Percentiles rank a stretch among this genome's conserved stretches.
These are phyloP conservation scores for Apostasia shenzhenica DNA, from an alignment of 106 monocot genomes.

Conservation along the genomic window DNA sequence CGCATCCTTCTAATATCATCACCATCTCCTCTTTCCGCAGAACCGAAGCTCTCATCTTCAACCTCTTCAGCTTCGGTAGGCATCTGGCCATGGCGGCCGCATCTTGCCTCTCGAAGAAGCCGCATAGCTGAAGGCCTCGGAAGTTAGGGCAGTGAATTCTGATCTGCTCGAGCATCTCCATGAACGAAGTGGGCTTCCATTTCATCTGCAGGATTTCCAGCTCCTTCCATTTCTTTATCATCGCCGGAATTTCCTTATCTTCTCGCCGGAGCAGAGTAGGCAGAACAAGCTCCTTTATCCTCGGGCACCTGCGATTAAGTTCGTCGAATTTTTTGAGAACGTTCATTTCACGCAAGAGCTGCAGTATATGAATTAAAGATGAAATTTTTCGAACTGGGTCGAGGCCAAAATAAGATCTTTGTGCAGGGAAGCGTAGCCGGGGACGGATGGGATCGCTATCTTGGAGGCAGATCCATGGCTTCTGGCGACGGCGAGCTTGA, in stretches of 20 bases:
- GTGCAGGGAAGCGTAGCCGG: background rate
- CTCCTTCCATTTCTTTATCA: background rate
- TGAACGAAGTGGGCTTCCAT: too few species aligned
- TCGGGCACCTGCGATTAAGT: slow-evolving; percentile 1
- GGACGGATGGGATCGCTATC: background rate
- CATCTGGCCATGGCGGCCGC: too few species aligned
- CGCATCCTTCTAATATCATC: too few species aligned
- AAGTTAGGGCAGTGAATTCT: too few species aligned
- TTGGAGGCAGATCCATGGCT: background rate
- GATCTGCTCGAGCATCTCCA: too few species aligned
- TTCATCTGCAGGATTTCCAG: too few species aligned
- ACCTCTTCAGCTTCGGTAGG: too few species aligned
- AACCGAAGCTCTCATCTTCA: too few species aligned
- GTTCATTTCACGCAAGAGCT: background rate
- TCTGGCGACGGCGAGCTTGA: background rate
- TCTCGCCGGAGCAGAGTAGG: too few species aligned
- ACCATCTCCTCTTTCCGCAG: too few species aligned
- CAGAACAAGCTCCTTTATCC: background rate
- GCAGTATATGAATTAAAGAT: background rate
- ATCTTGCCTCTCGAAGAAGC: too few species aligned
- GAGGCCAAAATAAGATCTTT: background rate
- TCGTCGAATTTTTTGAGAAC: slow-evolving; percentile 6
- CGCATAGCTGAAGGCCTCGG: too few species aligned
- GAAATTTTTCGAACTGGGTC: background rate
- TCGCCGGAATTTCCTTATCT: slow-evolving; percentile 5